Conservation (phyloP, 257 asterid species). For the Solanum pimpinellifolium region DNA sequence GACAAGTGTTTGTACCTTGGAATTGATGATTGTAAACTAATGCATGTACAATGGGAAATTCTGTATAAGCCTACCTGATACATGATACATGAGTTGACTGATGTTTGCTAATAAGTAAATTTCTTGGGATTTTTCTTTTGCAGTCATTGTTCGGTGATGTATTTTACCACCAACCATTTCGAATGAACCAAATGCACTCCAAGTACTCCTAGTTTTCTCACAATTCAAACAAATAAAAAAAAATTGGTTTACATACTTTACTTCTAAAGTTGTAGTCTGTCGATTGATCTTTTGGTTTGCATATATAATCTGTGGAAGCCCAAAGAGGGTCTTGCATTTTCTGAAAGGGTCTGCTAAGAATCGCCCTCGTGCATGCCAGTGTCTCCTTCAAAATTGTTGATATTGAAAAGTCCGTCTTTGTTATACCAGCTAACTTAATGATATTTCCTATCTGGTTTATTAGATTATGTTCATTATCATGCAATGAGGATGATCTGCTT, state of each 20-base stretch:
- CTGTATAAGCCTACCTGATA: not conserved
- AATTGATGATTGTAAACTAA: not conserved
- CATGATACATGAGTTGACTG: not conserved
- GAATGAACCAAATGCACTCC: not conserved
- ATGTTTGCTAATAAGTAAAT: not conserved
- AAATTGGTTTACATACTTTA: not conserved
- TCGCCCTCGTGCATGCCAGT: constrained; percentile 59
- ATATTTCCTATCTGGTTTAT: not conserved
- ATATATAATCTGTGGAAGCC: constrained; percentile 19
- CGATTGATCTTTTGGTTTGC: not conserved
- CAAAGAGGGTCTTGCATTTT: constrained; percentile 59
- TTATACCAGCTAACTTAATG: constrained; percentile 4
- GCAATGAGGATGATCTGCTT: constrained; percentile 67
- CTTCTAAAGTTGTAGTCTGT: not conserved
- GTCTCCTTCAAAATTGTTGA: constrained; percentile 69
- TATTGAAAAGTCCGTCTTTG: constrained; percentile 49
- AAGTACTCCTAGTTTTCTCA: not conserved
- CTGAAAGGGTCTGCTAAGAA: constrained; percentile 58
- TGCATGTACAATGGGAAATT: not conserved
- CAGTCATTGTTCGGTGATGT: not conserved
- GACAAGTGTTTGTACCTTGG: not conserved
- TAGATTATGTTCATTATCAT: constrained; percentile 14
- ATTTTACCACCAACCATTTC: not conserved
- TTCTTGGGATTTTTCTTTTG: not conserved
- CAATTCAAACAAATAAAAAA: not conserved